These are phyloP conservation scores for Sphagnum tenellum DNA, from an alignment of 225 moss, liverwort and hornwort species.

Conservation along the genomic window DNA sequence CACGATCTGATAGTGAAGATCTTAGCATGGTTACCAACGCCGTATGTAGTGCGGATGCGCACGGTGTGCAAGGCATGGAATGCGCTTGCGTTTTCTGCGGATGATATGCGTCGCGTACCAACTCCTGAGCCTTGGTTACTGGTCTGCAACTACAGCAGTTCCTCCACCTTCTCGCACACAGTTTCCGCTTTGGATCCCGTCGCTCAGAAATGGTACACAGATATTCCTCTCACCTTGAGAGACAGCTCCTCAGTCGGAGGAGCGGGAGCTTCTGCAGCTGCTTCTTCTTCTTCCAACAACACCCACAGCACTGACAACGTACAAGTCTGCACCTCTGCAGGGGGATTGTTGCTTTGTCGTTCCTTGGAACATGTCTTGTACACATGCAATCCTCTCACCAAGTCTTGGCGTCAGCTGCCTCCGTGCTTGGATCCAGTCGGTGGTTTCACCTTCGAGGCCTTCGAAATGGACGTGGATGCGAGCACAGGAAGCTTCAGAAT, in stretches of 20 bases:
- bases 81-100: conserved; percentile 5
- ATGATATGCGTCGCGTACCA: neutral
- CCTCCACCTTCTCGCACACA: conserved; percentile 6
- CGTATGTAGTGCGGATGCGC: conserved; percentile 24
- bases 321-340: conserved; percentile 11
- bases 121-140: conserved; percentile 9
- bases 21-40: conserved; percentile 21
- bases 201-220: conserved; percentile 13
- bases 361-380: conserved; percentile 18
- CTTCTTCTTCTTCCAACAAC: too few species aligned
- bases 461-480: neutral
- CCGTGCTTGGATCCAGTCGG: conserved; percentile 1
- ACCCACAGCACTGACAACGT: conserved; percentile 20
- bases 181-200: conserved; percentile 21
- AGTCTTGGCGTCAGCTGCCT: conserved; percentile 25
- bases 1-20: conserved; percentile 33
- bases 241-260: too few species aligned
- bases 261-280: too few species aligned
- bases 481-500: neutral
- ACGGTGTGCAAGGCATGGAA: conserved; percentile 36
- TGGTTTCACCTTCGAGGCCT: neutral
- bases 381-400: conserved; percentile 35
- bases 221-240: conserved; percentile 13
- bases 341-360: conserved; percentile 29
- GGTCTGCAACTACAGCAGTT: conserved; percentile 8